Percentiles rank a stretch among this genome's conserved stretches.
phyloP scores from a whole-genome alignment of 176 grass and related monocot genomes.

The Tuctoria greenei region DNA sequence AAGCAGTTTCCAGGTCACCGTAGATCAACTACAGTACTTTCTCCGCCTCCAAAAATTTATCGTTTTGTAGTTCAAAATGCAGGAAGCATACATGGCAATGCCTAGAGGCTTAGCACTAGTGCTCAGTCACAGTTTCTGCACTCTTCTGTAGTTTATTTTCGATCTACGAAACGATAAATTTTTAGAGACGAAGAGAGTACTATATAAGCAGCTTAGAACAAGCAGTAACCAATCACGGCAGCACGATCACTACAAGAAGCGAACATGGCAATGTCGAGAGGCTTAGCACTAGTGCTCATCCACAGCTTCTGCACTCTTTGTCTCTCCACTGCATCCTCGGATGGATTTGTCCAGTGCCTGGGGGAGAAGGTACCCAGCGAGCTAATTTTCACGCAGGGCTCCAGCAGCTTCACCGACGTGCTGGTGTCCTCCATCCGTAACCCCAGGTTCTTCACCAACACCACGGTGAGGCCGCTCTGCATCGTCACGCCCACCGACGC shows the following conservation, averaged over 20 bases:
- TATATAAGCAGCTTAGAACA: not conserved
- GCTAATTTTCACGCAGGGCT: conserved; percentile 36
- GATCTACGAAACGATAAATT: too few relatives aligned
- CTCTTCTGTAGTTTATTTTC: too few relatives aligned
- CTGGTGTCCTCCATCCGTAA: conserved; percentile 61
- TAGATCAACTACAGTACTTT: not conserved
- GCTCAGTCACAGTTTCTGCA: too few relatives aligned
- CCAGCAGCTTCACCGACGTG: conserved; percentile 41
- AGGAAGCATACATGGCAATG: too few relatives aligned
- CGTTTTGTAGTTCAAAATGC: too few relatives aligned
- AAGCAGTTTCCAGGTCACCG: not conserved
- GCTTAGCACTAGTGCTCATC: not conserved
- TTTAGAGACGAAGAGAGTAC: too few relatives aligned
- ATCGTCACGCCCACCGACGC: conserved; percentile 46
- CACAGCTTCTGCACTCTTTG: not conserved
- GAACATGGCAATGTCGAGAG: conserved; percentile 2
- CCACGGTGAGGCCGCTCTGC: conserved; percentile 51
- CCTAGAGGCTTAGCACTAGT: too few relatives aligned
- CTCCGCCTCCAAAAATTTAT: too few relatives aligned
- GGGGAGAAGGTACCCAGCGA: conserved; percentile 5
- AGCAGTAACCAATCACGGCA: not conserved
- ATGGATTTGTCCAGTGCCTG: conserved; percentile 58
- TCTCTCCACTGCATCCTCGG: conserved; percentile 1
- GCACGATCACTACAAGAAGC: not conserved
- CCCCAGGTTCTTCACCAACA: conserved; percentile 31